Percentiles rank a stretch among this genome's conserved stretches.
phyloP scores from a whole-genome alignment of 805 yeast genomes.

The Kuraishia cidri region DNA sequence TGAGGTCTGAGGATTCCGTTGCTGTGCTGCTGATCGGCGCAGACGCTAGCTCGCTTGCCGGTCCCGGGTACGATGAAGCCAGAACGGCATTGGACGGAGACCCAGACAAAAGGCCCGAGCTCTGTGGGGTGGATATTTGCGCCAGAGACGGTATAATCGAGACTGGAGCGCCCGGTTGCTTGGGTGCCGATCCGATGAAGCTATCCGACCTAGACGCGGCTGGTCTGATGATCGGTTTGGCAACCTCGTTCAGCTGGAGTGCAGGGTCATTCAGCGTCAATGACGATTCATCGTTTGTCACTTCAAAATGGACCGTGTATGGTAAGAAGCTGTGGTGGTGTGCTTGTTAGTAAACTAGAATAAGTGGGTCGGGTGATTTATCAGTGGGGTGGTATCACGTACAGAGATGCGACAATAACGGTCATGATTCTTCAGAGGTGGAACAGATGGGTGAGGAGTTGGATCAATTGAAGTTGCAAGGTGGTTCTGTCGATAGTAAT shows the following conservation, averaged over 20 bases:
- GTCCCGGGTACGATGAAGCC: too few relatives aligned
- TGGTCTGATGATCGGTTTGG: constrained; percentile 12
- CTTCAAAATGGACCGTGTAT: constrained; percentile 62
- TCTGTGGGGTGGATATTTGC: too few relatives aligned
- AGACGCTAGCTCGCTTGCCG: too few relatives aligned
- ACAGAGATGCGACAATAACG: constrained; percentile 61
- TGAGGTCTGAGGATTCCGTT: too few relatives aligned
- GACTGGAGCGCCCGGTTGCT: too few relatives aligned
- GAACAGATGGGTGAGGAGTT: too few relatives aligned
- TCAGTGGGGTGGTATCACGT: constrained; percentile 19
- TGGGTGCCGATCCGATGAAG: constrained; percentile 6
- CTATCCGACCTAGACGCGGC: constrained; percentile 1
- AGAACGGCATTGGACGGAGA: too few relatives aligned
- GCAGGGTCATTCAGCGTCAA: constrained; percentile 3
- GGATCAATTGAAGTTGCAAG: too few relatives aligned
- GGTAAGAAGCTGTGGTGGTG: constrained; percentile 30
- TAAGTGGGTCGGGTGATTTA: background rate
- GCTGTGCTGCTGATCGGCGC: too few relatives aligned
- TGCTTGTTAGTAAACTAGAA: constrained; percentile 8
- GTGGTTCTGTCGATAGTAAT: too few relatives aligned
- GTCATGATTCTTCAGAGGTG: constrained; percentile 34
- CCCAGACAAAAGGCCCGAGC: too few relatives aligned
- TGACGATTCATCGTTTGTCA: constrained; percentile 14
- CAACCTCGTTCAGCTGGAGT: constrained; percentile 13
- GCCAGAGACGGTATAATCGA: too few relatives aligned